Evolutionary conservation across 2,329 filamentous ascomycete species (phyloP), one percentile per base, ranked within the genome.

Genomic region (Gremmenia infestans): DNA sequence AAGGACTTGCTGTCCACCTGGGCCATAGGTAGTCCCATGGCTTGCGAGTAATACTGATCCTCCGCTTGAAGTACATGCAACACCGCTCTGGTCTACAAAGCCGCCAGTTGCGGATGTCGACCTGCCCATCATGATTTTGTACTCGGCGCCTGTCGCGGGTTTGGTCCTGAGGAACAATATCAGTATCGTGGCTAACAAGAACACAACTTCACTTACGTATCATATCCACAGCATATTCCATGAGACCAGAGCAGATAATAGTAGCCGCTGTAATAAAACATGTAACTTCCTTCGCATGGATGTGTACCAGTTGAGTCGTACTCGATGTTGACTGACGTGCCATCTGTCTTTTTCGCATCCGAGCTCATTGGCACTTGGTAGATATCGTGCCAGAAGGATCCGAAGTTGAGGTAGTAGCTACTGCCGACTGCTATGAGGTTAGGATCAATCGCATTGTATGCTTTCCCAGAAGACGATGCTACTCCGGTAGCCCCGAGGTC

Each of bases 311-410:
- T 72, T 0, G 77, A 69, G 46, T 84, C 74, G 68, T 78, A 85
- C 2, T 79, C 76, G 50, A 87, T 70, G 51, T 83, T 76, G 55
- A 74, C 71, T 0, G 77, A 66, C 1, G 67, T 57, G 8, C 51
- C 61, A 2, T 66, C 56, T 3, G 64, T 63, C 22, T 66, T 69
- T 11, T 67, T 71, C 7, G 69, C 66, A 2, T 68, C 63, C 35
- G 67, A 66, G 37, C 63, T 66, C 68, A 88, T 77, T 37, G 73
- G 66, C 1, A 82, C 81, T 65, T 83, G 81, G 72, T 81, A 86
- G 56, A 89, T 76, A 65, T 84, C 80, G 6, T 72, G 69, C 84
- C 85, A 90, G 76, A 87, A 89, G 12, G 82, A 86, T 23, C 86
- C 86, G 60, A 88, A 89, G 57, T 76, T 81, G 67, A 85, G 71